Conservation (phyloP, 495 filamentous ascomycete species). For the Penicillium arizonense region DNA sequence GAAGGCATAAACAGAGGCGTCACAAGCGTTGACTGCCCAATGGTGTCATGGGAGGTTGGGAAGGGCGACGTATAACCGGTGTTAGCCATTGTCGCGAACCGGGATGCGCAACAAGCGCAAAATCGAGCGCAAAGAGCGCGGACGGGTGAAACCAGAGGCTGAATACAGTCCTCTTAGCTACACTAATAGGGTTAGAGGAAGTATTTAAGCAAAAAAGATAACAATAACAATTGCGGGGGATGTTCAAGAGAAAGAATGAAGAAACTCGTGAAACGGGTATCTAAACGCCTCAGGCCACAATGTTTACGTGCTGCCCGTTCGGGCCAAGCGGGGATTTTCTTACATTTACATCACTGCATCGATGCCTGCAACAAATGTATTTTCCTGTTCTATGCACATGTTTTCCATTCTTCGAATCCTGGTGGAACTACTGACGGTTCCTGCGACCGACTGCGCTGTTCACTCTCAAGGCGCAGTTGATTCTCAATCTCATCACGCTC, state of each 20-base stretch:
- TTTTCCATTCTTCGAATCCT: constrained; percentile 26
- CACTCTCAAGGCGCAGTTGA: neutral
- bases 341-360: neutral
- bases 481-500: constrained; percentile 6
- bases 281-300: constrained; percentile 13
- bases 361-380: neutral
- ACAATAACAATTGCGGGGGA: constrained; percentile 17
- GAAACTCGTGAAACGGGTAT: constrained; percentile 6
- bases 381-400: neutral
- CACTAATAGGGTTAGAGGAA: neutral
- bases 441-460: constrained; percentile 7
- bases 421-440: constrained; percentile 21
- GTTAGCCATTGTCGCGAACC: constrained; percentile 34
- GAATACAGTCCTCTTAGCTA: neutral
- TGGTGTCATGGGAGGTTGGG: constrained; percentile 45
- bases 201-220: constrained; percentile 5
- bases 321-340: constrained; percentile 15
- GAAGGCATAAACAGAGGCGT: constrained; percentile 42
- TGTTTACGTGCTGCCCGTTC: constrained; percentile 29
- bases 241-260: constrained; percentile 2
- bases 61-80: constrained; percentile 38
- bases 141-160: neutral
- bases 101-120: constrained; percentile 10
- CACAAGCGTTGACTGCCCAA: constrained; percentile 42
- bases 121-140: constrained; percentile 1